Conservation (phyloP, 2,329 filamentous ascomycete species). For the Nemania serpens region DNA sequence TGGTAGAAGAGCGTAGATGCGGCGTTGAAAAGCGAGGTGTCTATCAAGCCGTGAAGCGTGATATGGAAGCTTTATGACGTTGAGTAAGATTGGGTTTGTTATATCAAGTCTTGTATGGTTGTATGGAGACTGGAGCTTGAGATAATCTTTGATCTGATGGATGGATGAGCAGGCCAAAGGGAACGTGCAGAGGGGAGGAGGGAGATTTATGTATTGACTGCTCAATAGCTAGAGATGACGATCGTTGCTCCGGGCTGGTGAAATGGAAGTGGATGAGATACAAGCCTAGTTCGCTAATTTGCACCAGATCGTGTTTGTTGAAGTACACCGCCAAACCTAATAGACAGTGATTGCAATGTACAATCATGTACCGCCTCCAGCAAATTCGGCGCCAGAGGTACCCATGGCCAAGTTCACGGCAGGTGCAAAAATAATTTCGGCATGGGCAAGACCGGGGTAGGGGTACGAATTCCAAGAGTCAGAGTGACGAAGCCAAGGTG, state of each 20-base stretch:
- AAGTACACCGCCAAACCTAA: constrained; percentile 40
- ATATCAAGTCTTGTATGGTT: constrained; percentile 12
- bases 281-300: constrained; percentile 34
- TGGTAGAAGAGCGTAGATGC: background rate
- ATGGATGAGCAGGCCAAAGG: constrained; percentile 22
- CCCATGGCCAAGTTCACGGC: constrained; percentile 30
- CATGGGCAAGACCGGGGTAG: constrained; percentile 28
- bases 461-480: constrained; percentile 23
- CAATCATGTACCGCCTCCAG: constrained; percentile 29
- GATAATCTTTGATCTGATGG: constrained; percentile 33
- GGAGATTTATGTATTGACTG: constrained; percentile 40
- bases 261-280: constrained; percentile 30
- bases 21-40: constrained; percentile 2
- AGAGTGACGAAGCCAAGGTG: constrained; percentile 27
- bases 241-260: constrained; percentile 27
- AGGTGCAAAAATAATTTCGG: constrained; percentile 41
- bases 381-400: constrained; percentile 35
- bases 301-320: constrained; percentile 22
- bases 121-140: constrained; percentile 16
- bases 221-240: constrained; percentile 30
- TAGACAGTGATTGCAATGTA: constrained; percentile 29
- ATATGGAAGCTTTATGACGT: background rate
- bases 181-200: constrained; percentile 32
- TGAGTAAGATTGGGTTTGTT: constrained; percentile 4
- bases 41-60: constrained; percentile 2